Base-by-base conservation (phyloP, 352 stramenopile species). In the Phytophthora lateralis region DNA sequence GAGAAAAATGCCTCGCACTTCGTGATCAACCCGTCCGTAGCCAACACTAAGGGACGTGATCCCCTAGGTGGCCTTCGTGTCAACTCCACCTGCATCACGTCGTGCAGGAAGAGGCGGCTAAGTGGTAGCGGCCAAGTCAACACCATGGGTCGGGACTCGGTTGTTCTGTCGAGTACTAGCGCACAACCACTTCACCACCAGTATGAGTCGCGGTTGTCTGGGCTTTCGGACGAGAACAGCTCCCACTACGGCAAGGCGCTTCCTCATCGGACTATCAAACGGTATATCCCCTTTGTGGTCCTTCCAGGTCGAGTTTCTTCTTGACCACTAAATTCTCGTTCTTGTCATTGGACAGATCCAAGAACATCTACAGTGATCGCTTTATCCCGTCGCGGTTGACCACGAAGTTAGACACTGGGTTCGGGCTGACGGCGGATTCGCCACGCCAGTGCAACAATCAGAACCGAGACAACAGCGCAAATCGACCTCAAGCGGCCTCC, bases 311-410 rank as follows among this genome's bases (percentile, higher is more conserved):
- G 4, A 34, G 18, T 5, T 17, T 12, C 26, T 30, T 41, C 26
- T 30, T 41, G 24, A 17, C 29, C 17, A n/a, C 50, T 65, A 48
- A 60, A 49, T 10, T 29, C 18, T 49, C 27, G 24, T 20, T 20
- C 26, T 48, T 46, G 17, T 21, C 8, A 34, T 48, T 27, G 29
- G 21, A 17, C 27, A 88, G 79, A 46, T 87, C 82, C 15, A 91
- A 90, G 56, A 71, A 89, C 51, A 88, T 96, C 57, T 95, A 96
- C 75, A 95, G 85, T 37, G 88, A 96, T 53, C 82, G 88, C 8
- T 96, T 95, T 50, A 95, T 96, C 39, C 88, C 88, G 20, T 91
- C 80, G 7, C 75, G 85, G 8, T 32, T 89, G 11, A 75, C 72
- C 6, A 91, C 87, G 6, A 89, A 92, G 42, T 62, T 96, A 4